Evolutionary conservation across 768 basidiomycete species (phyloP).

Genomic region (Galerina marginata): DNA sequence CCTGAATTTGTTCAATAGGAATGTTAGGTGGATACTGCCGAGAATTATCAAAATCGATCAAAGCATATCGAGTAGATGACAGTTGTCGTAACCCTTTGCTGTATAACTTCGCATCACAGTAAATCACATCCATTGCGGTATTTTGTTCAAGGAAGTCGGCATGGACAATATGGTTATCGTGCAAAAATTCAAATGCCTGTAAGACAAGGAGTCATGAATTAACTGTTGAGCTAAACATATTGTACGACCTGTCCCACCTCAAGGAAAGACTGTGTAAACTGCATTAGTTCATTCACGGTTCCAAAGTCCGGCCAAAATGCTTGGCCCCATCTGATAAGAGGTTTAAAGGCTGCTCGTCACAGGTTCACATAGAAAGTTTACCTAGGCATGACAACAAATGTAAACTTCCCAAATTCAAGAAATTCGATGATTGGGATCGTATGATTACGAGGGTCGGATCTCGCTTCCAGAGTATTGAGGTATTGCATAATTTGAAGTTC

Average conservation of each 20-base stretch:
- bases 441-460: constrained; percentile 17
- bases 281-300: constrained; percentile 1
- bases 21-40: constrained; percentile 11
- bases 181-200: constrained; percentile 21
- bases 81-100: background rate
- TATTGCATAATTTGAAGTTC: constrained; percentile 6
- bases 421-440: constrained; percentile 22
- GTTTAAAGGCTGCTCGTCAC: background rate
- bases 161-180: constrained; percentile 18
- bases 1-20: background rate
- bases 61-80: constrained; percentile 9
- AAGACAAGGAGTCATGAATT: background rate
- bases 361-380: background rate
- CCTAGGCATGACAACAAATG: constrained; percentile 23
- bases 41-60: constrained; percentile 21
- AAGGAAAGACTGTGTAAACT: background rate
- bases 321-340: constrained; percentile 8
- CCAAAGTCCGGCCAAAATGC: constrained; percentile 4
- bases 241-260: background rate
- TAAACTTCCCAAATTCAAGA: constrained; percentile 8
- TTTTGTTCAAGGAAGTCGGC: constrained; percentile 14
- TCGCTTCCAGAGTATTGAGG: background rate
- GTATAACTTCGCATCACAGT: background rate
- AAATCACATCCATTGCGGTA: constrained; percentile 9
- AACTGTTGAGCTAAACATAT: background rate